Evolutionary conservation across 441 rosid species (phyloP), one percentile per base, ranked within the genome.

Genomic region (Viola pubescens): DNA sequence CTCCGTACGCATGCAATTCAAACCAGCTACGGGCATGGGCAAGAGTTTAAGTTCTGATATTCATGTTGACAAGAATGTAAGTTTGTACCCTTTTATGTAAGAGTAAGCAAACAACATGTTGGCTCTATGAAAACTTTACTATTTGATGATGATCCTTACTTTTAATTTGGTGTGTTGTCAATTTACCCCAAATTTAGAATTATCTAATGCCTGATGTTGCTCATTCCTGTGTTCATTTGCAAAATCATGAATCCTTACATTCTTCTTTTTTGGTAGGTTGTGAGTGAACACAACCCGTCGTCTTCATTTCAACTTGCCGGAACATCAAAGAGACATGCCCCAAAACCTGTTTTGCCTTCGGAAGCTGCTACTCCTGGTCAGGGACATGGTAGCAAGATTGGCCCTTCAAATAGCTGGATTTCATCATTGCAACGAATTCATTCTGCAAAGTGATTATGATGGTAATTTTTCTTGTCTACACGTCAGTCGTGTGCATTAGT

Each of bases 351-450:
- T 51, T 58, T 70, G 34, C 75, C 84, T 7, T 19, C 76, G 13
- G 89, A 83, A 68, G 65, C 81, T 65, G 76, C 71, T 44, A 78
- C 69, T 65, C 56, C 77, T 70, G 73, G 78, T 62, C 84, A 76
- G 47, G 89, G 76, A 48, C 71, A 67, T 53, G 61, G 70, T 60
- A 72, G 71, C 55, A 80, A 69, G 70, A 66, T 80, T 46, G 83
- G 84, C 45, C 77, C 84, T 60, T 81, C 89, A 37, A 73, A 75
- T 61, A 78, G 85, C 74, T 86, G 87, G 89, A 83, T 83, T 65
- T 80, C 90, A 37, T 81, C 98, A 54, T 77, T 86, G 75, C 92
- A 79, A 61, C 84, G 83, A 53, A 63, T 80, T 70, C 82, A 83
- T 70, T 82, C 88, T 51, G 76, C 83, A 9, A 91, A 91, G 74